Conservation (phyloP, 441 rosid genomes). For the Jatropha multifida region DNA sequence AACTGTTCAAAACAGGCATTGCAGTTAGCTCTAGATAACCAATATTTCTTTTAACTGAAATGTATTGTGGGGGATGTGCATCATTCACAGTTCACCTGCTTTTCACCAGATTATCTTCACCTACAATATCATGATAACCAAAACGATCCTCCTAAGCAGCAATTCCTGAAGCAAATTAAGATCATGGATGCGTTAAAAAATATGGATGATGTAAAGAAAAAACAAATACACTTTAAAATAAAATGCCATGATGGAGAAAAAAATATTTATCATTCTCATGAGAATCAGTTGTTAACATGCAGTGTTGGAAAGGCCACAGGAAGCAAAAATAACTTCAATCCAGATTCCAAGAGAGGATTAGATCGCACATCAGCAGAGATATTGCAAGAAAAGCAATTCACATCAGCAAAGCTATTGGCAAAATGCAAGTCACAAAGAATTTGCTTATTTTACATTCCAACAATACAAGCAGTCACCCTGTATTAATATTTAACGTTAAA, state of each 20-base stretch:
- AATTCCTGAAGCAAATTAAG: constrained; percentile 61
- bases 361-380: neutral
- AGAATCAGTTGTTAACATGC: neutral
- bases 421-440: neutral
- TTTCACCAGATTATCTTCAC: constrained; percentile 47
- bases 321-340: neutral
- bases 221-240: neutral
- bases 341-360: neutral
- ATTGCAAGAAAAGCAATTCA: neutral
- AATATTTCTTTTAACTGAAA: constrained; percentile 48
- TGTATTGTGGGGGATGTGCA: constrained; percentile 34
- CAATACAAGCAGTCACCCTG: neutral
- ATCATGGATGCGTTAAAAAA: neutral
- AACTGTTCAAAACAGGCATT: constrained; percentile 46
- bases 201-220: neutral
- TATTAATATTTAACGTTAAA: neutral
- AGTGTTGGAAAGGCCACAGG: neutral
- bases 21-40: constrained; percentile 68
- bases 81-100: constrained; percentile 60
- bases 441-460: neutral
- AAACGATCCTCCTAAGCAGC: constrained; percentile 72
- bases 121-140: constrained; percentile 49
- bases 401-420: neutral
- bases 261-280: neutral
- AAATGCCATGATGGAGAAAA: neutral